These are phyloP conservation scores for Nymphaea thermarum DNA, from an alignment of 164 flowering plant genomes.

Conservation along the genomic window DNA sequence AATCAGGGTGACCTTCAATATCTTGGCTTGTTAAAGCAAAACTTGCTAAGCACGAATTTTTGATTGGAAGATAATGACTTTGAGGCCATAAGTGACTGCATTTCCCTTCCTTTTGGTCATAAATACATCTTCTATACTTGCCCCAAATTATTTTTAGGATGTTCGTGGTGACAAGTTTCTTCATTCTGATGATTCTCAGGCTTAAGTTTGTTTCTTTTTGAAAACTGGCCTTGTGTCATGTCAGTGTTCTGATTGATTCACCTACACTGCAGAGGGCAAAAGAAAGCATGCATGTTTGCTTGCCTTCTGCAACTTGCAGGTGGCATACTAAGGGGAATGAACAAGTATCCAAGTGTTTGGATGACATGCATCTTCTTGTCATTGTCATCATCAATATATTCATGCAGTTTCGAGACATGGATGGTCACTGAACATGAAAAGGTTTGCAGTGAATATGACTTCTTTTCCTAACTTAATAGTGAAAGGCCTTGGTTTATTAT, in stretches of 20 bases:
- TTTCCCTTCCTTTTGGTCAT: too few species aligned
- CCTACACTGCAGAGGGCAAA: slow-evolving; percentile 54
- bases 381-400: slow-evolving; percentile 60
- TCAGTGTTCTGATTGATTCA: slow-evolving; percentile 1
- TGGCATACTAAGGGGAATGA: slow-evolving; percentile 52
- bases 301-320: slow-evolving; percentile 62
- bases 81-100: too few species aligned
- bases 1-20: too few species aligned
- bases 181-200: not conserved
- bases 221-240: not conserved
- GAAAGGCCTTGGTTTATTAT: too few species aligned
- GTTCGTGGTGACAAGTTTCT: too few species aligned
- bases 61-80: too few species aligned
- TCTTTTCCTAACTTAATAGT: slow-evolving; percentile 1
- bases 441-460: slow-evolving; percentile 30
- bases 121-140: too few species aligned
- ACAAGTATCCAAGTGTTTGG: slow-evolving; percentile 39
- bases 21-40: too few species aligned
- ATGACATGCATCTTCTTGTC: slow-evolving; percentile 52
- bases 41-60: too few species aligned
- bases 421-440: slow-evolving; percentile 75
- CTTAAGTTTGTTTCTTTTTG: not conserved
- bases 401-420: slow-evolving; percentile 82
- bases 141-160: too few species aligned
- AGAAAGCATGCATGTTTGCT: slow-evolving; percentile 54